Conservation (phyloP, 192 early-diverging fungal species). For the Piromyces finnis region DNA sequence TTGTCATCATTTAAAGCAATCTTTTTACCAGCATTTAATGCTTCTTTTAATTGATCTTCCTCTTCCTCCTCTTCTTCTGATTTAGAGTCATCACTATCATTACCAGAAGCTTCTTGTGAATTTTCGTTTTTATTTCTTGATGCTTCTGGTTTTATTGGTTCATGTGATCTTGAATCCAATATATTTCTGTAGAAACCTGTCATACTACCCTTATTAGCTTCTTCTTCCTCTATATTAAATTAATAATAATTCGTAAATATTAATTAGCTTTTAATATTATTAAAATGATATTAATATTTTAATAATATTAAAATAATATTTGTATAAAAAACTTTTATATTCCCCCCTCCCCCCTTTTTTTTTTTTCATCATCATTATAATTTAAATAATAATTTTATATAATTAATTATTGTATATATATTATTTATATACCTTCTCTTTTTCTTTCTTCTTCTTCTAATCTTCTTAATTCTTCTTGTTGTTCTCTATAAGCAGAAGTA, state of each 20-base stretch:
- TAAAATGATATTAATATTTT: no score
- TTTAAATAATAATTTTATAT: no score
- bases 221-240: conserved; percentile 5
- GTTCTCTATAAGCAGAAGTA: conserved; percentile 47
- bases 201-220: conserved; percentile 12
- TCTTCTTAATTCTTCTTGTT: conserved; percentile 38
- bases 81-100: conserved; percentile 5
- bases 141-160: conserved; percentile 3
- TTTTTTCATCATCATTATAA: no score
- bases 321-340: no score
- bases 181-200: conserved; percentile 40
- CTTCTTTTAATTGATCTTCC: conserved; percentile 3
- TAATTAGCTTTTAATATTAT: no score
- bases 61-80: conserved; percentile 12
- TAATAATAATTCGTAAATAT: no score
- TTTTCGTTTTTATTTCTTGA: no score
- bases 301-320: no score
- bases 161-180: conserved; percentile 25
- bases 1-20: conserved; percentile 49
- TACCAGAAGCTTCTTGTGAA: no score
- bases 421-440: conserved; percentile 15
- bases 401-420: no score
- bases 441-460: conserved; percentile 41
- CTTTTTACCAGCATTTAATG: conserved; percentile 12
- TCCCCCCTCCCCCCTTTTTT: no score